phyloP scores from a whole-genome alignment of 257 asterid genomes.

The Solanum sparsipilum region DNA sequence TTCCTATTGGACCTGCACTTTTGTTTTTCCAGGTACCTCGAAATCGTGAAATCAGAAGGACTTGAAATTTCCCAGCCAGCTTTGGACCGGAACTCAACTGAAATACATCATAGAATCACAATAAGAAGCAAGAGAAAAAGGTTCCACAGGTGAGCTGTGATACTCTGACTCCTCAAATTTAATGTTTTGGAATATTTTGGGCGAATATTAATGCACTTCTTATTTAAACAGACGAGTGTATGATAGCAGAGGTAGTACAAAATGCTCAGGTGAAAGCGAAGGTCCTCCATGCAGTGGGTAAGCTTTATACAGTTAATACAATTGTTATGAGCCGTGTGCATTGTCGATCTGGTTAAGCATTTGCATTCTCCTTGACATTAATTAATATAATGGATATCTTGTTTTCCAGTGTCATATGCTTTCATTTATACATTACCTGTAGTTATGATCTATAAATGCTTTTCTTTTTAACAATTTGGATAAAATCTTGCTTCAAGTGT shows the following conservation, averaged over 20 bases:
- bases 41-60: slow-evolving; percentile 72
- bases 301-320: not conserved
- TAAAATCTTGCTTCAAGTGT: not conserved
- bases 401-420: not conserved
- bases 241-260: slow-evolving; percentile 66
- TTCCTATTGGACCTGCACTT: not conserved
- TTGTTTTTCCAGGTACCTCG: slow-evolving; percentile 44
- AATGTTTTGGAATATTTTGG: not conserved
- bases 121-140: slow-evolving; percentile 52
- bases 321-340: not conserved
- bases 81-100: slow-evolving; percentile 93
- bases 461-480: not conserved
- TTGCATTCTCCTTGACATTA: not conserved
- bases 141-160: slow-evolving; percentile 58
- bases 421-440: not conserved
- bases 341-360: not conserved
- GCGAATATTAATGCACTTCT: not conserved
- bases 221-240: slow-evolving; percentile 66
- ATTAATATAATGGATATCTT: not conserved
- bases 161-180: not conserved
- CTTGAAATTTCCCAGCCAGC: slow-evolving; percentile 99
- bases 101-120: slow-evolving; percentile 92
- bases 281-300: slow-evolving; percentile 99
- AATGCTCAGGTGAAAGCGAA: slow-evolving; percentile 65
- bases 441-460: not conserved